Evolutionary conservation across 2,329 filamentous ascomycete species (phyloP), one percentile per base, ranked within the genome.

Genomic region (Ilyonectria mors-panacis): DNA sequence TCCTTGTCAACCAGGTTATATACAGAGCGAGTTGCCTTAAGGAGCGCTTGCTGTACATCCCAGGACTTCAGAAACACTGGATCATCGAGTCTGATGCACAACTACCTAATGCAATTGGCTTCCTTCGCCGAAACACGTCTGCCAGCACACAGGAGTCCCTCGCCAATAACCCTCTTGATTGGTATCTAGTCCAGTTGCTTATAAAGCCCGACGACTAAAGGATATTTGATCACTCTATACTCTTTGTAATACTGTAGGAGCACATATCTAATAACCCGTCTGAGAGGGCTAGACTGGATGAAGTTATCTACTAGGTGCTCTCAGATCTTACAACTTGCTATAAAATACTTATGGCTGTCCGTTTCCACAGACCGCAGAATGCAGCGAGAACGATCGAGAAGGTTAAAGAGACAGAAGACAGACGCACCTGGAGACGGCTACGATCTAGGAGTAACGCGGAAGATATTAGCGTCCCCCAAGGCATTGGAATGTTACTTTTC

Each of bases 311-410:
- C 30, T 9, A 54, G 28, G 4, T 37, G n/a, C 50, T 54, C 30
- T 54, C n/a, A n/a, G 26, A 53, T 30, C 48, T 53, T 28, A 9
- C 48, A 17, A 53, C 48, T 19, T 53, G 48, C 15, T 13, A 53
- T 53, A 28, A 53, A 53, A 33, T 53, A 15, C 30, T 33, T 12
- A 53, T 53, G 12, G 45, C 57, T n/a, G 15, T 50, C 45, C 33
- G 21, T 26, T 26, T 59, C 19, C 57, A 59, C 17, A 30, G 57
- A 12, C 57, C 57, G 15, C 45, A 50, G 23, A 51, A 42, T 44
- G 5, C 15, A 10, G 23, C 6, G 19, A 42, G 57, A 23, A n/a
- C 35, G 8, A 8, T 8, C 6, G 7, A 7, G 1, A 19, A 59
- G 35, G 17, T 17, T 13, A 28, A 10, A 9, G 12, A 2, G 28